These are phyloP conservation scores for Fusarium vanettenii DNA, from an alignment of 2,329 filamentous ascomycete genomes.

Conservation along the genomic window DNA sequence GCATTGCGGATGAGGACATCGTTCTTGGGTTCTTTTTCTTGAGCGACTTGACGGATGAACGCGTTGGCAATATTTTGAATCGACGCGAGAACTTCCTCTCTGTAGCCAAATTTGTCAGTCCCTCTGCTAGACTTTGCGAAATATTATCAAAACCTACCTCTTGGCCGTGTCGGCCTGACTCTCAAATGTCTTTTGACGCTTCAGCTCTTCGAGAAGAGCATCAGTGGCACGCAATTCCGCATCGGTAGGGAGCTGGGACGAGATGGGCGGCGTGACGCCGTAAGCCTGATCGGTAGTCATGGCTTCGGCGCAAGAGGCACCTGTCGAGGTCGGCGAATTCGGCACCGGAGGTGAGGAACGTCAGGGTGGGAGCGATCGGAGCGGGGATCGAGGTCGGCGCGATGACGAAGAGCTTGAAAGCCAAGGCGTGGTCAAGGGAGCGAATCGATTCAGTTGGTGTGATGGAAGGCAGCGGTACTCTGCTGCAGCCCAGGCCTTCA, in stretches of 20 bases:
- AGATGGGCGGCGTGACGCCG: slow-evolving; percentile 89
- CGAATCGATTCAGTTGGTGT: slow-evolving; percentile 1
- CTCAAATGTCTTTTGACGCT: slow-evolving; percentile 92
- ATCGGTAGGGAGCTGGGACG: slow-evolving; percentile 78
- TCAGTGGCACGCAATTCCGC: slow-evolving; percentile 82
- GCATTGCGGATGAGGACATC: slow-evolving; percentile 83
- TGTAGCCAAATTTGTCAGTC: slow-evolving; percentile 23
- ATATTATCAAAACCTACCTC: slow-evolving; percentile 63
- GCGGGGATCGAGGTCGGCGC: background rate
- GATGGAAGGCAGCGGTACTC: background rate
- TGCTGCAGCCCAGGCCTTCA: slow-evolving; percentile 16
- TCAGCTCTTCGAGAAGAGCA: slow-evolving; percentile 84
- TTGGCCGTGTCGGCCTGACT: slow-evolving; percentile 83
- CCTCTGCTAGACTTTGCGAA: background rate
- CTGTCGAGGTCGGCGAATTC: slow-evolving; percentile 10
- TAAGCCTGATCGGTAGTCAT: slow-evolving; percentile 55
- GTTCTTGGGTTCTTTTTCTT: slow-evolving; percentile 76
- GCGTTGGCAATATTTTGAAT: slow-evolving; percentile 85
- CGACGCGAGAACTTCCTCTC: slow-evolving; percentile 73
- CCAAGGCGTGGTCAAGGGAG: background rate
- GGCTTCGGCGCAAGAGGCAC: slow-evolving; percentile 13
- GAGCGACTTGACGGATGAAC: slow-evolving; percentile 86
- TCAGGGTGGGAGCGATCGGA: background rate
- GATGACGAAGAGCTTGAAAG: slow-evolving; percentile 4
- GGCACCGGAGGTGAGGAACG: background rate